A percentile compares a stretch with the other conserved stretches of the same genome.
Conservation (phyloP, 2,329 filamentous ascomycete genomes). For the Penicillium decumbens region DNA sequence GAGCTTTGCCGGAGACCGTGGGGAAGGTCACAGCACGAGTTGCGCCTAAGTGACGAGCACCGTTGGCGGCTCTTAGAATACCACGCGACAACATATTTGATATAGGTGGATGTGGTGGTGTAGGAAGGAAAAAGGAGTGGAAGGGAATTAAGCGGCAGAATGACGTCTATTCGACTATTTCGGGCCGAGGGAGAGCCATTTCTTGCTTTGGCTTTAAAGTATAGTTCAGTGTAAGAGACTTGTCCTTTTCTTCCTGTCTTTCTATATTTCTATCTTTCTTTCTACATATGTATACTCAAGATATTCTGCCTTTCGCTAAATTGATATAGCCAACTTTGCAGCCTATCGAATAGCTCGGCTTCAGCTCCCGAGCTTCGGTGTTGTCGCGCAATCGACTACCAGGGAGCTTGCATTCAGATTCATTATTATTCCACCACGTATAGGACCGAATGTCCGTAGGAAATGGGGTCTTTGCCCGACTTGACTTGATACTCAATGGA, state of each 20-base stretch:
- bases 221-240: background rate
- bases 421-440: no score
- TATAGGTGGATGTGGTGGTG: background rate
- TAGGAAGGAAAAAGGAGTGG: background rate
- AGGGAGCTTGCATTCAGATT: no score
- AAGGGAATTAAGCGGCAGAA: constrained; percentile 4
- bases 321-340: background rate
- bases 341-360: background rate
- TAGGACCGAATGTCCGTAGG: no score
- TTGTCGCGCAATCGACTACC: no score
- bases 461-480: no score
- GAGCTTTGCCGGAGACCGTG: constrained; percentile 2
- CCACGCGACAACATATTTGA: constrained; percentile 29
- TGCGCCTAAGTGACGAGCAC: constrained; percentile 11
- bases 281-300: background rate
- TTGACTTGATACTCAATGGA: no score
- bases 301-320: background rate
- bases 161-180: constrained; percentile 15
- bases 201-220: background rate
- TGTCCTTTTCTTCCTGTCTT: background rate
- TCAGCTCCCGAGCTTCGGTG: no score
- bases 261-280: background rate
- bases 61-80: constrained; percentile 20
- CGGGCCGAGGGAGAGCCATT: constrained; percentile 14
- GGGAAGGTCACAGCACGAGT: background rate